Conservation (phyloP, 441 rosid genomes). For the Omphalea diandra region DNA sequence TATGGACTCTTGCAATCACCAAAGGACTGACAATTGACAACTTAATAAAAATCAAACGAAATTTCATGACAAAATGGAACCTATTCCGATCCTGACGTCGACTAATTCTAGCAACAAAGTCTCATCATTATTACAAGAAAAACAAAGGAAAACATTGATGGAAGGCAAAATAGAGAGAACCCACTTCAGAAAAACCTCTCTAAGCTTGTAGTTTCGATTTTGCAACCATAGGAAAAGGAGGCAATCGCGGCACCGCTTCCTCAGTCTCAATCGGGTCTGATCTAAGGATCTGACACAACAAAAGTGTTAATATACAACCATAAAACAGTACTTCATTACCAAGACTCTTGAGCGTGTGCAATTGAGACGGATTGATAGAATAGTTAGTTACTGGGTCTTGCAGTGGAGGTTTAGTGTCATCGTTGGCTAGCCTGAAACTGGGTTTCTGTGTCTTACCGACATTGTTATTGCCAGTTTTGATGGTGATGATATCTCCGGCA, state of each 20-base stretch:
- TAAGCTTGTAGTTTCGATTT: slow-evolving; percentile 8
- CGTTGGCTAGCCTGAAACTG: slow-evolving; percentile 47
- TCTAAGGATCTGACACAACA: slow-evolving; percentile 74
- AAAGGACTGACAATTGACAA: too few relatives aligned
- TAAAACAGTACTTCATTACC: too few relatives aligned
- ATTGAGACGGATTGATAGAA: slow-evolving; percentile 4
- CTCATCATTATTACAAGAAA: too few relatives aligned
- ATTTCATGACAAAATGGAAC: too few relatives aligned
- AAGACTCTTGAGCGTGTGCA: too few relatives aligned
- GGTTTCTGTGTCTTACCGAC: slow-evolving; percentile 37
- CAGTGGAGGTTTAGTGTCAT: slow-evolving; percentile 58
- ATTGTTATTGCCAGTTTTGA: slow-evolving; percentile 23
- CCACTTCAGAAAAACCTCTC: not conserved
- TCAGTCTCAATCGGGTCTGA: slow-evolving; percentile 78
- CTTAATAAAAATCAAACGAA: too few relatives aligned
- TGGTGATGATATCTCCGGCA: slow-evolving; percentile 22
- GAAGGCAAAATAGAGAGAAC: not conserved
- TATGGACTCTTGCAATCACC: too few relatives aligned
- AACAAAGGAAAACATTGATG: too few relatives aligned
- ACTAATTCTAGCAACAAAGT: too few relatives aligned
- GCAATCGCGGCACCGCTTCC: slow-evolving; percentile 74
- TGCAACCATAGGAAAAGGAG: slow-evolving; percentile 36
- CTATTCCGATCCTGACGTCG: too few relatives aligned
- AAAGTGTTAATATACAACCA: too few relatives aligned
- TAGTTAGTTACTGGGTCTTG: slow-evolving; percentile 52